Conservation (phyloP, 2,329 filamentous ascomycete species). For the Fonsecaea erecta region DNA sequence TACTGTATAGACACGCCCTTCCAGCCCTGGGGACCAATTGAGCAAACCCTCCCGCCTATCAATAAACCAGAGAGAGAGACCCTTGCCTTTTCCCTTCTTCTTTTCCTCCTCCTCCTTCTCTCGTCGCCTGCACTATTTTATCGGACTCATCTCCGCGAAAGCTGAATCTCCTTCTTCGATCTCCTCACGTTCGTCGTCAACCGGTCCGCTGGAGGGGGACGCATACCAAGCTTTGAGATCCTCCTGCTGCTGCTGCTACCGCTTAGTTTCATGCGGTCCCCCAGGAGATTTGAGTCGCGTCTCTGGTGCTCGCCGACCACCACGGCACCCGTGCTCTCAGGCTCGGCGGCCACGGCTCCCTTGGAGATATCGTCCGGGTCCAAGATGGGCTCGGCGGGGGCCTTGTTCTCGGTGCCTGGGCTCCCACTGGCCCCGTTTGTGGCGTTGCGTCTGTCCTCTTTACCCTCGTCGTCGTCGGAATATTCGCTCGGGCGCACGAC, state of each 20-base stretch:
- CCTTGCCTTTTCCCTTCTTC: no score
- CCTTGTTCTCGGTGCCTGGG: not conserved
- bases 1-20: no score
- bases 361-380: slow-evolving; percentile 32
- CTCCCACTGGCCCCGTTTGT: not conserved
- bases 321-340: slow-evolving; percentile 13
- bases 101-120: not conserved
- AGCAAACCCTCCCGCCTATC: no score
- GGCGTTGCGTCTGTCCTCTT: not conserved
- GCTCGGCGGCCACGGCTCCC: slow-evolving; percentile 24
- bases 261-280: not conserved
- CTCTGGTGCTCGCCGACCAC: not conserved
- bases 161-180: not conserved
- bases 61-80: no score
- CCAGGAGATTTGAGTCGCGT: not conserved
- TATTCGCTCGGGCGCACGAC: slow-evolving; percentile 17
- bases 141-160: not conserved
- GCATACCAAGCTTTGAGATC: not conserved
- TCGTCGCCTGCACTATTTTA: not conserved
- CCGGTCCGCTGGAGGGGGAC: not conserved
- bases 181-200: not conserved
- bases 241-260: not conserved
- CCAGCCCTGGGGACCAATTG: no score
- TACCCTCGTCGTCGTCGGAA: slow-evolving; percentile 3
- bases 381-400: not conserved